Evolutionary conservation across 2,329 filamentous ascomycete species (phyloP).

Genomic region (Fusarium buharicum): DNA sequence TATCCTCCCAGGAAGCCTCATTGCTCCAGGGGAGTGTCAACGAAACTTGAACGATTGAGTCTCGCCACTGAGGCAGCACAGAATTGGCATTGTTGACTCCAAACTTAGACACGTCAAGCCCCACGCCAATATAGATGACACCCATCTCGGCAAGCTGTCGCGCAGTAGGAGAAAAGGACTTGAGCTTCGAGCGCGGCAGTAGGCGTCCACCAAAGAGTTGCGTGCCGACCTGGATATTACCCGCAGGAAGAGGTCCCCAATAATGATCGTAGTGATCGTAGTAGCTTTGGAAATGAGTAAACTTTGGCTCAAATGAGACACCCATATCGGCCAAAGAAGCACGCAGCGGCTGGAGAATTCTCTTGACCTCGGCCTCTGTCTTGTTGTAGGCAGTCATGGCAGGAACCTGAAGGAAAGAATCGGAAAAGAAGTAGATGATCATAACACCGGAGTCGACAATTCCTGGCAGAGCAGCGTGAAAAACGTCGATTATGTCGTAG

Average conservation of each 20-base stretch:
- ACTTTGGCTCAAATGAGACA: constrained; percentile 13
- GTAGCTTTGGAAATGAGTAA: constrained; percentile 39
- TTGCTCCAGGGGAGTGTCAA: constrained; percentile 47
- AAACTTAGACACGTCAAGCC: constrained; percentile 44
- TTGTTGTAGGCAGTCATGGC: constrained; percentile 59
- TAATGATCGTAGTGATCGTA: constrained; percentile 58
- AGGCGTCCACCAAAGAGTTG: constrained; percentile 55
- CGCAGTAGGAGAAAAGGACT: constrained; percentile 26
- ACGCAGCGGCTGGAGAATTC: constrained; percentile 50
- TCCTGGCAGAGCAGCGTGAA: constrained; percentile 40
- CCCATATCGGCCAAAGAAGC: constrained; percentile 25
- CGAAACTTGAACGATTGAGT: constrained; percentile 48
- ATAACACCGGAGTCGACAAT: constrained; percentile 61
- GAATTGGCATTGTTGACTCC: constrained; percentile 45
- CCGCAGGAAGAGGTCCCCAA: constrained; percentile 53
- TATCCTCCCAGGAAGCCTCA: constrained; percentile 43
- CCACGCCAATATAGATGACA: constrained; percentile 46
- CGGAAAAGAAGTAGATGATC: constrained; percentile 52
- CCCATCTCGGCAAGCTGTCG: constrained; percentile 38
- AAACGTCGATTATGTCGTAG: constrained; percentile 37
- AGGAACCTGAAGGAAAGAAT: constrained; percentile 25
- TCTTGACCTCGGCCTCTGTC: constrained; percentile 51
- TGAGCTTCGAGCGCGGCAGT: constrained; percentile 51
- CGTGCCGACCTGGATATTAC: constrained; percentile 49
- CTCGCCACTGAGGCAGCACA: constrained; percentile 56